Base-by-base conservation (phyloP, 2,329 filamentous ascomycete genomes). In the Tolypocladium cylindrosporum region DNA sequence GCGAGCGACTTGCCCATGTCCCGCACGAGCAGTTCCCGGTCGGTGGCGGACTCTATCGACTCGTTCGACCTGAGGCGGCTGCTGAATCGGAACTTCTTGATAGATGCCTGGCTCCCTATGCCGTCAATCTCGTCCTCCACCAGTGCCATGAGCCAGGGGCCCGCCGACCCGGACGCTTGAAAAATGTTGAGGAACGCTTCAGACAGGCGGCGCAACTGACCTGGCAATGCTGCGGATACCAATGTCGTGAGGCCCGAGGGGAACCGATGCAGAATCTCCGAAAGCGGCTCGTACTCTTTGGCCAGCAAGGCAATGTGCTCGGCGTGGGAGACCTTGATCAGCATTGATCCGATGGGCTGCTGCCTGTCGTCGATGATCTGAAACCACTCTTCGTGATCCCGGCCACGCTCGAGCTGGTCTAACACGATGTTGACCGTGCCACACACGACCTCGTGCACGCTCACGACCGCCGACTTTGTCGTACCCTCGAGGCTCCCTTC, bases 121-220 rank as follows among this genome's bases (percentile, higher is more conserved):
- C 93, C 93, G 67, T 97, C 94, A 58, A 99, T 97, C 71, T 99
- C 94, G 68, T 97, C 93, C 71, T 99, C 94, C 0, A 97, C 90
- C 45, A 99, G 77, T 2, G 90, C 87, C 79, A 91, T 94, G 27
- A 99, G 81, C 94, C 94, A 99, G 59, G 97, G 91, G 50, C 82
- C 82, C 2, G 90, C 89, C 42, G 84, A 84, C 0, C 90, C 91
- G 2, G 91, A 93, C 3, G 96, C 92, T 68, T 99, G 94, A 66
- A 93, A 99, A 56, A 99, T 96, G 69, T 97, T 95, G 62, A 97
- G 76, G 42, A 97, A 84, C 36, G 89, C 86, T 68, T 97, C 92
- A 2, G 91, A 89, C 10, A 97, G 72, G n/a, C 84, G 81, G 56
- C 88, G 88, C 40, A 97, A 77, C 66, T 91, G 89, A 2, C 85